Base-by-base conservation (phyloP, 371 early-diverging fungal genomes). In the Mucor plumbeus region DNA sequence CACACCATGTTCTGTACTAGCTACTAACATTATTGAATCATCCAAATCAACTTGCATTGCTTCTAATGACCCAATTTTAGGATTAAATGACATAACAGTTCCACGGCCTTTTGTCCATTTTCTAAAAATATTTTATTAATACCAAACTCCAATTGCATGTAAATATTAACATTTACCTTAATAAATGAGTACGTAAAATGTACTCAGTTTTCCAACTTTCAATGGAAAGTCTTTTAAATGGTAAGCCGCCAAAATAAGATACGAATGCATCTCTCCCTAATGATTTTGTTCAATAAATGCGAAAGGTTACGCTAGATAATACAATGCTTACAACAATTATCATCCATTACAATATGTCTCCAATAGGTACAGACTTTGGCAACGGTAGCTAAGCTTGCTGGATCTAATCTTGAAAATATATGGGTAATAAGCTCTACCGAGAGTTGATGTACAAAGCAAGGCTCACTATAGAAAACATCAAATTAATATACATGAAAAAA, bases 141-240 rank as follows among this genome's bases (percentile, higher is more conserved):
- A 34, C n/a, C 1, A 17, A 47, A 34, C 35, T 34, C 26, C 26
- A 26, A 26, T 3, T 26, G 26, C 3, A 26, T 26, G 26, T 3
- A 26, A 3, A 26, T 26, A 26, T 26, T 26, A 26, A 26, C 26
- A 26, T 26, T 26, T 77, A 15, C 80, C 43, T 35, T 38, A 38
- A 11, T 5, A 85, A 54, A 66, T 82, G 78, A 10, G 76, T 77
- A 9, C 85, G 75, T 14, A 80, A 57, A 38, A 83, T 79, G 60
- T 85, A 85, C 59, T 85, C 85, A 21, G 76, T 73, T 36, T 83
- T 83, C 85, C 85, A 85, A 41, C 79, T 83, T 34, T 80, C 79
- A 1, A 67, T 40, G 4, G 74, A 62, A 34, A 83, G 50, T 43
- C 83, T 68, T 47, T 78, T 79, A 61, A 65, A 82, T 26, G 85